A percentile compares a stretch with the other conserved stretches of the same genome.
These are phyloP conservation scores for Colletotrichum sp. DNA, from an alignment of 2,329 filamentous ascomycete genomes.

Conservation along the genomic window DNA sequence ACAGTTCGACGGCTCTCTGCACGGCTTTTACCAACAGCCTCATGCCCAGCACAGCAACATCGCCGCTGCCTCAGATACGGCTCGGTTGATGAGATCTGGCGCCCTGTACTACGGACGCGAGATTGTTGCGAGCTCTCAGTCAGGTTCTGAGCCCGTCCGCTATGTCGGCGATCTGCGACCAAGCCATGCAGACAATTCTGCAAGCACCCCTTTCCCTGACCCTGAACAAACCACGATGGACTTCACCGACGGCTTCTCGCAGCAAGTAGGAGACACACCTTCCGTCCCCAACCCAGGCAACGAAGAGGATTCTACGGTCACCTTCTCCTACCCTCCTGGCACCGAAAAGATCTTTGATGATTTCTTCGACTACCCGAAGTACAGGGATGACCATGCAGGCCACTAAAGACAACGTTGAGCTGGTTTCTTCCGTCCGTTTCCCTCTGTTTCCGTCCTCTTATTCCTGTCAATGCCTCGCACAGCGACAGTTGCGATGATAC, in stretches of 20 bases:
- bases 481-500: not conserved
- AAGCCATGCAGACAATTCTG: not conserved
- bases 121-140: not conserved
- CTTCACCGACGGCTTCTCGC: not conserved
- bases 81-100: not conserved
- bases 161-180: not conserved
- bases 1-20: not conserved
- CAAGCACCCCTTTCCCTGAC: not conserved
- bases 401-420: fast-evolving
- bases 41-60: not conserved
- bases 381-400: not conserved
- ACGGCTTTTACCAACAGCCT: not conserved
- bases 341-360: not conserved
- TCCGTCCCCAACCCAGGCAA: not conserved
- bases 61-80: not conserved
- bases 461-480: not conserved
- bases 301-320: not conserved
- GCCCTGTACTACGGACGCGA: not conserved
- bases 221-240: not conserved
- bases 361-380: not conserved
- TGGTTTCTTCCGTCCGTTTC: not conserved
- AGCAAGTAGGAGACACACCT: not conserved
- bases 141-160: not conserved
- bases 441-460: not conserved
- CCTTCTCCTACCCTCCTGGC: not conserved